These are phyloP conservation scores for Geum urbanum DNA, from an alignment of 306 rosid species.

Conservation along the genomic window DNA sequence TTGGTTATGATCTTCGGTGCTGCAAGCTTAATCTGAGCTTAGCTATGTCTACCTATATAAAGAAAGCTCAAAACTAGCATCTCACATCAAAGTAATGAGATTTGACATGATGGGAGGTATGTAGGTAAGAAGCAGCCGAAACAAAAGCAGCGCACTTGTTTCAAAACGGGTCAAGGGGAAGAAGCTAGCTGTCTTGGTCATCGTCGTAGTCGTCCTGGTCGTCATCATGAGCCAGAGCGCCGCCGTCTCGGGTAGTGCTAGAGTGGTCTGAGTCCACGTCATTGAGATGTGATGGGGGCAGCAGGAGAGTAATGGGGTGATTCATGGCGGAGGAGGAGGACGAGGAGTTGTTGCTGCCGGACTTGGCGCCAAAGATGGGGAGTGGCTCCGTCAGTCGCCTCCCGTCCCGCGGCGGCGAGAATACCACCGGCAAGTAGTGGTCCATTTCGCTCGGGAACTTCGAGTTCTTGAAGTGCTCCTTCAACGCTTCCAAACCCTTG, in stretches of 20 bases:
- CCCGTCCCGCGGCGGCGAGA: slow-evolving; percentile 85
- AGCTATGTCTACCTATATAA: neutral
- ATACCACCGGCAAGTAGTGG: slow-evolving; percentile 72
- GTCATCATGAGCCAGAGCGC: slow-evolving; percentile 11
- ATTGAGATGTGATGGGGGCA: slow-evolving; percentile 7
- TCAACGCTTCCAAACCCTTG: slow-evolving; percentile 84
- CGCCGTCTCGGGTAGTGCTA: slow-evolving; percentile 33
- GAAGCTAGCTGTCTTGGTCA: neutral
- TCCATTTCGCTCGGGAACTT: slow-evolving; percentile 91
- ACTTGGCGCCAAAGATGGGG: slow-evolving; percentile 44
- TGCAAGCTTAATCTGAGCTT: neutral
- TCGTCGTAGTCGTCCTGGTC: slow-evolving; percentile 9
- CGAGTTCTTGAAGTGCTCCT: slow-evolving; percentile 93
- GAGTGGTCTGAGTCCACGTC: slow-evolving; percentile 20
- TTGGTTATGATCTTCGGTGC: neutral
- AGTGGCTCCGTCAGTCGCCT: slow-evolving; percentile 61
- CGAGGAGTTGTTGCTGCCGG: neutral
- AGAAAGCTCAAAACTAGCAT: neutral
- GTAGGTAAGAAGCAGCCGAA: too few species aligned
- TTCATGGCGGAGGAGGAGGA: neutral
- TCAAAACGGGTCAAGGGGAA: too few species aligned
- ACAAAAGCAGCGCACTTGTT: neutral
- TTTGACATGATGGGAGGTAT: neutral
- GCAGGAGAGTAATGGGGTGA: slow-evolving; percentile 10
- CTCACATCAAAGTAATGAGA: slow-evolving; percentile 3